Evolutionary conservation across 257 asterid genomes (phyloP).

Genomic region (Capsicum pubescens): DNA sequence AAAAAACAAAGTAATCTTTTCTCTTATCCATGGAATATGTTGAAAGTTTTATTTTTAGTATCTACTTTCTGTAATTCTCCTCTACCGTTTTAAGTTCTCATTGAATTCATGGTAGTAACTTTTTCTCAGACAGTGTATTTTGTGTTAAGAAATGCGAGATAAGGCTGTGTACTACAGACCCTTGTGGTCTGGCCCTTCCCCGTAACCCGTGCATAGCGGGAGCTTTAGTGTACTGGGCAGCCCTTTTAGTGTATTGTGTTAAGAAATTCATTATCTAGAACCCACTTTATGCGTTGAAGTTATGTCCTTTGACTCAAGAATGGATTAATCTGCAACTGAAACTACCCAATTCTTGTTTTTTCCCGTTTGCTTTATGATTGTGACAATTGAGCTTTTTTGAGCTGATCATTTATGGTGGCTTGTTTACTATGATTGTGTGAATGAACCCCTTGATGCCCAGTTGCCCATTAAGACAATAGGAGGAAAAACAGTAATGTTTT

Average conservation of each 20-base stretch:
- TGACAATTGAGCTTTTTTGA: slow-evolving; percentile 1
- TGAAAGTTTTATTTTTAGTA: slow-evolving; percentile 4
- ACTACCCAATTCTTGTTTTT: neutral
- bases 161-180: too few relatives aligned
- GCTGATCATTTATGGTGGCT: slow-evolving; percentile 8
- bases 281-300: neutral
- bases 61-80: neutral
- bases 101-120: neutral
- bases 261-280: too few relatives aligned
- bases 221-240: too few relatives aligned
- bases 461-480: neutral
- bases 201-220: too few relatives aligned
- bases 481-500: neutral
- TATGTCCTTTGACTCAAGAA: slow-evolving; percentile 5
- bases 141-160: too few relatives aligned
- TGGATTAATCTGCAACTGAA: neutral
- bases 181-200: too few relatives aligned
- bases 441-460: slow-evolving; percentile 16
- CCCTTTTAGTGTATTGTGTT: too few relatives aligned
- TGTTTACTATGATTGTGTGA: neutral
- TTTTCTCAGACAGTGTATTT: too few relatives aligned
- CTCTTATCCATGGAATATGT: neutral
- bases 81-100: neutral
- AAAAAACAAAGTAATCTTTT: neutral
- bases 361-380: neutral